These are phyloP conservation scores for Circinella minor DNA, from an alignment of 371 early-diverging fungal genomes.

Conservation along the genomic window DNA sequence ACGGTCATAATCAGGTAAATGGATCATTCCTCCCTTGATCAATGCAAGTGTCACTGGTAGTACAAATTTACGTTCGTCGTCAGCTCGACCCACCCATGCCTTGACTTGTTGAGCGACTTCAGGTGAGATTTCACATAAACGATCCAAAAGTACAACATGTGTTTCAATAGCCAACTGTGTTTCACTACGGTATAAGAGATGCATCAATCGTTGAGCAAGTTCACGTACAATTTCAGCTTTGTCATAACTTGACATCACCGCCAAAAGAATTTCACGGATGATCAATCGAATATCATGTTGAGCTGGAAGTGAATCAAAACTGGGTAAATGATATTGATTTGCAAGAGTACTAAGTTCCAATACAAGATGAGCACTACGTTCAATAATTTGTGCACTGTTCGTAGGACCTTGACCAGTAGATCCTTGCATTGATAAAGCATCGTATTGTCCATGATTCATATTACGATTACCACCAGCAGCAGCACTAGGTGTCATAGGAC, in stretches of 20 bases:
- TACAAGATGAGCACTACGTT: slow-evolving; percentile 72
- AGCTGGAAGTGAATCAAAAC: slow-evolving; percentile 72
- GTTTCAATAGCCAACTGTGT: slow-evolving; percentile 77
- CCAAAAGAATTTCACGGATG: slow-evolving; percentile 72
- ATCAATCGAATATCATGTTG: slow-evolving; percentile 78
- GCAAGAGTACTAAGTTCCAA: slow-evolving; percentile 79
- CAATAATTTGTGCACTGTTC: slow-evolving; percentile 63
- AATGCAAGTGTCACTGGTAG: slow-evolving; percentile 85
- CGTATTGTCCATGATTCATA: not conserved
- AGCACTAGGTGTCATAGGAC: slow-evolving; percentile 4
- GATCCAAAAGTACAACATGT: slow-evolving; percentile 81
- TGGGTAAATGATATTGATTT: slow-evolving; percentile 54
- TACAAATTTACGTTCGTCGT: slow-evolving; percentile 92
- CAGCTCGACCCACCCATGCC: slow-evolving; percentile 91
- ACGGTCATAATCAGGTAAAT: slow-evolving; percentile 81
- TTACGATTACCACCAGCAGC: not conserved
- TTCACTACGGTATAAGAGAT: slow-evolving; percentile 80
- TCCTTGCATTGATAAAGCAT: slow-evolving; percentile 1
- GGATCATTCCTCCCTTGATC: slow-evolving; percentile 78
- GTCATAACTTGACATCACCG: slow-evolving; percentile 69
- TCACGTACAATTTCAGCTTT: slow-evolving; percentile 80
- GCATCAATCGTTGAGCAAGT: slow-evolving; percentile 88
- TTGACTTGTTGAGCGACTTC: slow-evolving; percentile 83
- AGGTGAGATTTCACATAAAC: slow-evolving; percentile 79
- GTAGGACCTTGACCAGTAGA: not conserved